Percentiles rank a stretch among this genome's conserved stretches.
phyloP scores from a whole-genome alignment of 352 stramenopile genomes.

The Poterioochromonas sp. region DNA sequence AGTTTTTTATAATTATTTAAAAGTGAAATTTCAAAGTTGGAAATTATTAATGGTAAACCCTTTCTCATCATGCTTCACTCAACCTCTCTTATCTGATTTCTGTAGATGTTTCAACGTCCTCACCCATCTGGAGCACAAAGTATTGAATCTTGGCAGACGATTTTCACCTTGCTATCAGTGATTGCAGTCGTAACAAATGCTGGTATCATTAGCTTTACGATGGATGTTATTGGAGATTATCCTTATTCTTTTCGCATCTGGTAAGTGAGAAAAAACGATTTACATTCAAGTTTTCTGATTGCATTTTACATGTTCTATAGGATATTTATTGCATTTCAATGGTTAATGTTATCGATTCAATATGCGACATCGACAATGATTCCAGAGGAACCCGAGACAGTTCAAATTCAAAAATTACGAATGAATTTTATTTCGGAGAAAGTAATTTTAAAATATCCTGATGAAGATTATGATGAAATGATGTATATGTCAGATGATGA shows the following conservation, averaged over 20 bases:
- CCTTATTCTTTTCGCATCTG: conserved; percentile 49
- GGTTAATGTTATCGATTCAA: conserved; percentile 67
- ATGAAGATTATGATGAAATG: conserved; percentile 32
- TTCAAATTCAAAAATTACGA: conserved; percentile 61
- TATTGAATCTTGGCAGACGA: conserved; percentile 61
- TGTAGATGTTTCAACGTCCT: conserved; percentile 57
- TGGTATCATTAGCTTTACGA: conserved; percentile 64
- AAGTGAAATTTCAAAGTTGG: not conserved
- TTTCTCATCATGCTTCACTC: conserved; percentile 51
- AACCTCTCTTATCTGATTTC: not conserved
- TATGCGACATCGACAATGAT: conserved; percentile 61
- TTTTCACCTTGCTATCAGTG: conserved; percentile 61
- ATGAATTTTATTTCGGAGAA: conserved; percentile 73
- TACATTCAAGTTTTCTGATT: conserved; percentile 58
- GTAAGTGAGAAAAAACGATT: conserved; percentile 48
- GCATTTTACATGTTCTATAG: too few relatives aligned
- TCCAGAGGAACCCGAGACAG: conserved; percentile 58
- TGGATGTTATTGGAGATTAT: conserved; percentile 36
- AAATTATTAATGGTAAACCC: not conserved
- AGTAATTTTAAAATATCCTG: conserved; percentile 50
- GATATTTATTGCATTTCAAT: conserved; percentile 38
- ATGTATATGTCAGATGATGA: not conserved
- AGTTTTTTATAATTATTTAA: conserved; percentile 20
- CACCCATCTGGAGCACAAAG: conserved; percentile 59
- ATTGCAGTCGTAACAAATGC: conserved; percentile 67